Evolutionary conservation across 2,329 filamentous ascomycete genomes (phyloP), one percentile per base, ranked within the genome.

Genomic region (Cladophialophora chaetospira): DNA sequence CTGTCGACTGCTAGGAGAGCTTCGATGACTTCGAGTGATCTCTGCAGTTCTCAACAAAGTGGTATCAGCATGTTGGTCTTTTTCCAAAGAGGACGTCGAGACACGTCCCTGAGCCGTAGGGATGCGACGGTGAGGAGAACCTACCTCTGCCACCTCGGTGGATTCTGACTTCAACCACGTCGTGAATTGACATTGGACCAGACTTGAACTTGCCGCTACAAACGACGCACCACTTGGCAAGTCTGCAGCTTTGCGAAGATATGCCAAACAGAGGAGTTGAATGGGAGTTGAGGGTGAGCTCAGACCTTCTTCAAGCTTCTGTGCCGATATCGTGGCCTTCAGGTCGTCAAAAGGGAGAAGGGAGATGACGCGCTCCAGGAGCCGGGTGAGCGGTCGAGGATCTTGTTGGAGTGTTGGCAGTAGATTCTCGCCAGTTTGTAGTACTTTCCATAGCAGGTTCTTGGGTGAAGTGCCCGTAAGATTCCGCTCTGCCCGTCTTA

Each of bases 81-180:
- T n/a, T n/a, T n/a, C n/a, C n/a, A n/a, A n/a, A n/a, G n/a, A n/a
- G n/a, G n/a, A n/a, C n/a, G n/a, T n/a, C n/a, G n/a, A n/a, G n/a
- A n/a, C n/a, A n/a, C n/a, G n/a, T n/a, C n/a, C n/a, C n/a, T n/a
- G n/a, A n/a, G n/a, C n/a, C n/a, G n/a, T n/a, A n/a, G n/a, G n/a
- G n/a, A n/a, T n/a, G n/a, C n/a, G n/a, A n/a, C n/a, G n/a, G n/a
- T n/a, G n/a, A n/a, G n/a, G n/a, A n/a, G n/a, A n/a, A n/a, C n/a
- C n/a, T n/a, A n/a, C n/a, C 15, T 79, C 78, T 4, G 82, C 79
- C 29, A 86, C 74, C 9, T 79, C 81, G 2, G 80, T 79, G 42
- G 82, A 79, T 19, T 74, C 66, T 0, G 81, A 81, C 43, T 78
- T 79, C 5, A 87, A 75, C 83, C 83, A 87, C 17, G 85, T 66